Conservation (phyloP, 2,329 filamentous ascomycete genomes). For the Pseudofabraea citricarpa region DNA sequence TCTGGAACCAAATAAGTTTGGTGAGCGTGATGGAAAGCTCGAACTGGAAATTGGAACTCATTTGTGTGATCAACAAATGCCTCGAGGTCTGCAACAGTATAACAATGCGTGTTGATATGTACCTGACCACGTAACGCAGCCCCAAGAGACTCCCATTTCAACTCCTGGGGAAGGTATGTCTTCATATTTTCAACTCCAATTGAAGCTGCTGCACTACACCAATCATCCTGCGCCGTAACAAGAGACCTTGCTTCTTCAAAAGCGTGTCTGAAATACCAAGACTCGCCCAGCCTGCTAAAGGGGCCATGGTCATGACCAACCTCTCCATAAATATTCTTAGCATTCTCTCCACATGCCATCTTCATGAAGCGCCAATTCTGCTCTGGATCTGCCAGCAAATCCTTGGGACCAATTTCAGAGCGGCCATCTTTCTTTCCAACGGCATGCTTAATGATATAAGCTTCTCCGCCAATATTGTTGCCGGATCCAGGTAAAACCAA, state of each 20-base stretch:
- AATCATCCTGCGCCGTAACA: conserved; percentile 60
- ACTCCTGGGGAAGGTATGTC: conserved; percentile 55
- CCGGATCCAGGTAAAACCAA: conserved; percentile 62
- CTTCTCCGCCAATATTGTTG: conserved; percentile 72
- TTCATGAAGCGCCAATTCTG: conserved; percentile 67
- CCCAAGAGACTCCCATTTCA: conserved; percentile 58
- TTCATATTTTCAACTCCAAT: conserved; percentile 45
- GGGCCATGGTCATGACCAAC: conserved; percentile 45
- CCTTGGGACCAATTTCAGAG: conserved; percentile 55
- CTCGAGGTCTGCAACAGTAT: conserved; percentile 64
- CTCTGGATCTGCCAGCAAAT: conserved; percentile 63
- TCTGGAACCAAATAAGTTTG: conserved; percentile 64
- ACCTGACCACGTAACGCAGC: conserved; percentile 64
- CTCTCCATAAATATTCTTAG: conserved; percentile 56
- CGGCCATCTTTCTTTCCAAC: conserved; percentile 56
- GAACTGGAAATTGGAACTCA: conserved; percentile 63
- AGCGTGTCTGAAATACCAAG: conserved; percentile 63
- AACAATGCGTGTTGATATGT: conserved; percentile 67
- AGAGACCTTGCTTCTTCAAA: conserved; percentile 57
- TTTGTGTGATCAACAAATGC: conserved; percentile 66
- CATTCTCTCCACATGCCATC: conserved; percentile 71
- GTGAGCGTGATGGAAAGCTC: conserved; percentile 67
- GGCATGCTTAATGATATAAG: conserved; percentile 64
- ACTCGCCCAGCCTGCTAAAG: conserved; percentile 60
- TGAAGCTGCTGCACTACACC: conserved; percentile 54